Base-by-base conservation (phyloP, 345 rosid species). In the Eucalyptus erythrocorys region DNA sequence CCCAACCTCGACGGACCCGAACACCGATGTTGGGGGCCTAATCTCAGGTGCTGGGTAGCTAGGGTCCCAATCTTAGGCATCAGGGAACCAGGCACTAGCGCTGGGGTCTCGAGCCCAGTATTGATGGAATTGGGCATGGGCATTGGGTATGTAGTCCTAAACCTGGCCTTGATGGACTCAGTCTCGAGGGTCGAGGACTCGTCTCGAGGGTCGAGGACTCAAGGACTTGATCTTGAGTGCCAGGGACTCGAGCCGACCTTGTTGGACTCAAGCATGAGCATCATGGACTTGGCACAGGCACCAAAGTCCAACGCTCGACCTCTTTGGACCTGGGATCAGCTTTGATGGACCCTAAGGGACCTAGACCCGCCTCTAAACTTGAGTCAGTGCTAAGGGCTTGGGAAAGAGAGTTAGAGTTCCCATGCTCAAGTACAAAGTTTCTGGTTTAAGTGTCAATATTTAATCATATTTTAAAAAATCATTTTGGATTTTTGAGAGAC, bases 41-140 rank as follows among this genome's bases (percentile, higher is more conserved):
- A 55, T 55, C 61, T 55, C 1, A 0, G 1, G 13, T 10, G 3
- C 0, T 0, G 1, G 3, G 61, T 0, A 9, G 0, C 61, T 9
- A 24, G 30, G 61, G 6, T 22, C 61, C 61, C 30, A 9, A 10
- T 55, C 30, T 55, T 22, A 26, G 30, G 61, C 61, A 55, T 55
- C 0, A 2, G 0, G 30, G 61, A 55, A 55, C 27, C 0, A 55
- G 0, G 30, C 6, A 55, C 30, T 55, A 10, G 61, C 1, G 3
- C 1, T 9, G 13, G 6, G 30, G 61, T 55, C 61, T 55, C 13
- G 1, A 13, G 30, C 30, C 0, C 1, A 1, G 6, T 26, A 24
- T 55, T 55, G 61, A 55, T 55, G 30, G 61, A 10, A 51, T 51
- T 51, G 57, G 57, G 26, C 26, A 51, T 51, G 57, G 57, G 26